phyloP scores from a whole-genome alignment of 495 filamentous ascomycete genomes.

The Talaromyces proteolyticus region DNA sequence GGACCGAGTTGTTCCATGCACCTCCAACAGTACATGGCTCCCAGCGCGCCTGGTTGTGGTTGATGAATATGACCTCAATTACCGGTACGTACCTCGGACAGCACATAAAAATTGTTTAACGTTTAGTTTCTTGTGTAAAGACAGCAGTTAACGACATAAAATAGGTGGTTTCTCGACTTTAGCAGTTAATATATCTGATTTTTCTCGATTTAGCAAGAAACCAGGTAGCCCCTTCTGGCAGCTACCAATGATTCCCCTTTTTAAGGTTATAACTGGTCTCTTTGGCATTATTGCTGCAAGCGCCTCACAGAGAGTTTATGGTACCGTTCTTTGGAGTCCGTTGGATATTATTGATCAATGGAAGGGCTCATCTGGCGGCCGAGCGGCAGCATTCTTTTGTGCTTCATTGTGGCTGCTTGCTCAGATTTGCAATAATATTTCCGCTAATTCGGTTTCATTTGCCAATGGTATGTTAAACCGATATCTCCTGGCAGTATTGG shows the following conservation, averaged over 20 bases:
- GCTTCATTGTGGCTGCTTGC: conserved; percentile 38
- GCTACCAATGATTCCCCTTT: conserved; percentile 49
- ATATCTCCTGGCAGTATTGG: not conserved
- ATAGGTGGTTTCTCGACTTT: conserved; percentile 19
- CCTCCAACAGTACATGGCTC: conserved; percentile 12
- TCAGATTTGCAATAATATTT: conserved; percentile 51
- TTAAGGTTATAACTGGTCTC: conserved; percentile 46
- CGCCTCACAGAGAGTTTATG: conserved; percentile 43
- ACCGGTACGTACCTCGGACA: conserved; percentile 3
- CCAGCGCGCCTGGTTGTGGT: conserved; percentile 11
- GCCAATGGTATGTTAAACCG: conserved; percentile 6
- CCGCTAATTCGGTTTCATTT: conserved; percentile 46
- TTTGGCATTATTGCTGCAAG: conserved; percentile 47
- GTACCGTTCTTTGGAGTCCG: conserved; percentile 47
- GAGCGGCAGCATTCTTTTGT: conserved; percentile 53
- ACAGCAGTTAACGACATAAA: not conserved
- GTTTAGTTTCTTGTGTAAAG: not conserved
- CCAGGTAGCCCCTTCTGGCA: conserved; percentile 48
- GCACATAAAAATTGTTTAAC: not conserved
- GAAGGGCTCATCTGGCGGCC: conserved; percentile 30
- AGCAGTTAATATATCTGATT: conserved; percentile 52
- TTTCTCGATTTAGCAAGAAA: conserved; percentile 49
- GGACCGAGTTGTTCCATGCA: conserved; percentile 4
- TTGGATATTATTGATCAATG: conserved; percentile 42
- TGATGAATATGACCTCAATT: conserved; percentile 14